A percentile compares a stretch with the other conserved stretches of the same genome.
Conservation (phyloP, 1,284 basidiomycete species). For the Xerocomus tenax region DNA sequence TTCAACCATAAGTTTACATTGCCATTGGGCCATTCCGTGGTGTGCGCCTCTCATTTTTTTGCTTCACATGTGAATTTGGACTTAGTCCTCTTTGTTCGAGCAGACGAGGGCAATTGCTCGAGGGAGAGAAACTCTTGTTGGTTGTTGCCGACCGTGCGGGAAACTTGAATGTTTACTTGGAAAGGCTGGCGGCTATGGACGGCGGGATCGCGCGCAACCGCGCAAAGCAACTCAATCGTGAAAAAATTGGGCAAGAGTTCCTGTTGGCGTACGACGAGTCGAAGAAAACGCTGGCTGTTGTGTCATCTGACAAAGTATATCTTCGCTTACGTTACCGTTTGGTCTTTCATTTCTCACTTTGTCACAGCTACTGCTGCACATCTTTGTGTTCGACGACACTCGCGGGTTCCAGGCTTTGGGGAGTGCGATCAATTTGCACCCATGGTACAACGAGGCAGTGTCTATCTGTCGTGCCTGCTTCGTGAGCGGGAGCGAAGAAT, state of each 20-base stretch:
- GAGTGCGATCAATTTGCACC: slow-evolving; percentile 33
- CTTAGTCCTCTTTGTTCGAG: not conserved
- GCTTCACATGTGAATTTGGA: not conserved
- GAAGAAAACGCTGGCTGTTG: slow-evolving; percentile 40
- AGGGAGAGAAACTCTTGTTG: slow-evolving; percentile 36
- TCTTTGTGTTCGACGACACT: slow-evolving; percentile 40
- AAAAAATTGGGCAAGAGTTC: slow-evolving; percentile 39
- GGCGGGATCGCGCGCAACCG: slow-evolving; percentile 24
- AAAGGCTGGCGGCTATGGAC: slow-evolving; percentile 28
- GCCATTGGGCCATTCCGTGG: slow-evolving; percentile 28
- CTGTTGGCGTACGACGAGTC: slow-evolving; percentile 44
- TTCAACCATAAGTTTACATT: slow-evolving; percentile 31
- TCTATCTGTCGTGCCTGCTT: slow-evolving; percentile 31
- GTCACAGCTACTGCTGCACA: slow-evolving; percentile 33
- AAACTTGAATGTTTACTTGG: slow-evolving; percentile 36
- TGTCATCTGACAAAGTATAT: slow-evolving; percentile 35
- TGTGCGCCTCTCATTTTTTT: slow-evolving; percentile 26
- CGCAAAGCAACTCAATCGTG: slow-evolving; percentile 34
- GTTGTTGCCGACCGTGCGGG: slow-evolving; percentile 33
- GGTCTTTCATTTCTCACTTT: not conserved
- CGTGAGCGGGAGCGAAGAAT: slow-evolving; percentile 41
- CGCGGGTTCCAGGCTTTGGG: slow-evolving; percentile 33
- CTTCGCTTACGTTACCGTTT: not conserved
- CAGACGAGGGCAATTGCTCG: slow-evolving; percentile 35
- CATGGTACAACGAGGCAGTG: slow-evolving; percentile 36